Conservation (phyloP, 2,329 filamentous ascomycete species). For the Curvularia lunata region DNA sequence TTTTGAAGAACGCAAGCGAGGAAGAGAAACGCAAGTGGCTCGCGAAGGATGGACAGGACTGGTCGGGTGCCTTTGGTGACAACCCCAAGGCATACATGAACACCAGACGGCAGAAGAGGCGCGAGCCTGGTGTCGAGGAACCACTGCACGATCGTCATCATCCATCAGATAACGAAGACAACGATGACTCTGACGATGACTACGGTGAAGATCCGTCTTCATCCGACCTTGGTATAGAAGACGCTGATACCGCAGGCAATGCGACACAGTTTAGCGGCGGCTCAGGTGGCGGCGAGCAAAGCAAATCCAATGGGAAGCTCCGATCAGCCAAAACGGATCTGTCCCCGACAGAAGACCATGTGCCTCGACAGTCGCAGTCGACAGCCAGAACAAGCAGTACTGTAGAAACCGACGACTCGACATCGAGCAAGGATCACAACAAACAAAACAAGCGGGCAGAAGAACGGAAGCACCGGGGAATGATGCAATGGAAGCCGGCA, state of each 20-base stretch:
- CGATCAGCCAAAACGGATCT: slow-evolving; percentile 40
- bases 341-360: slow-evolving; percentile 26
- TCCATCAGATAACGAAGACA: slow-evolving; percentile 53
- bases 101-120: slow-evolving; percentile 58
- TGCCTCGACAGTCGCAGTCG: slow-evolving; percentile 33
- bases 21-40: slow-evolving; percentile 81
- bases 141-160: slow-evolving; percentile 60
- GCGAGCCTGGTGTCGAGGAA: slow-evolving; percentile 62
- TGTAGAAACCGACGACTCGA: slow-evolving; percentile 23
- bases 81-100: slow-evolving; percentile 70
- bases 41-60: slow-evolving; percentile 79
- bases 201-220: slow-evolving; percentile 49
- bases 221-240: slow-evolving; percentile 65
- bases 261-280: slow-evolving; percentile 32
- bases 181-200: slow-evolving; percentile 49
- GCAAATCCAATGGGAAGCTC: slow-evolving; percentile 27
- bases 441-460: slow-evolving; percentile 72
- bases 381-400: slow-evolving; percentile 40
- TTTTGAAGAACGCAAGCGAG: slow-evolving; percentile 73
- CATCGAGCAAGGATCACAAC: slow-evolving; percentile 64
- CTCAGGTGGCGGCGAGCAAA: slow-evolving; percentile 19
- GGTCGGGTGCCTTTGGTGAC: slow-evolving; percentile 83
- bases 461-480: slow-evolving; percentile 82
- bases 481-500: slow-evolving; percentile 96
- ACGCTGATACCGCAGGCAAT: slow-evolving; percentile 53